Evolutionary conservation across 495 filamentous ascomycete genomes (phyloP).

Genomic region (Penicillium chermesinum): DNA sequence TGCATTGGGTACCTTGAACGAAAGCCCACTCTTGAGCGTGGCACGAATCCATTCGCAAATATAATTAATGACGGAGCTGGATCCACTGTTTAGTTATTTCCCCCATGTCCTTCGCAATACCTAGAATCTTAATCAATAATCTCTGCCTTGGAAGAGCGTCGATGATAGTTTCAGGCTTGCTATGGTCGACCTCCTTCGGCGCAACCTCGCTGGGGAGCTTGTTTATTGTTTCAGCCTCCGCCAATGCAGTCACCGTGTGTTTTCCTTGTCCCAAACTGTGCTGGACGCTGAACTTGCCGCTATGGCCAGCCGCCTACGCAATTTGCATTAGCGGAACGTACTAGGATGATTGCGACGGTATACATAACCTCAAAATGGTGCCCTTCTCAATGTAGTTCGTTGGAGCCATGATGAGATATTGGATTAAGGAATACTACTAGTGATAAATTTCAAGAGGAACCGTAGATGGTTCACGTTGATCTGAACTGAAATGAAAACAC

Average conservation of each 20-base stretch:
- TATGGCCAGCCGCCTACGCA: conserved; percentile 52
- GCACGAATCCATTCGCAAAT: too few species aligned
- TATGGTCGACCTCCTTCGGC: conserved; percentile 43
- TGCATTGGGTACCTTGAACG: too few species aligned
- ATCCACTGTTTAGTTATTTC: conserved; percentile 45
- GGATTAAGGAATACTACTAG: too few species aligned
- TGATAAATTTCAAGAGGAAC: too few species aligned
- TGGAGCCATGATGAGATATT: conserved; percentile 1
- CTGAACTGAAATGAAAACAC: too few species aligned
- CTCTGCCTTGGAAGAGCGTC: conserved; percentile 45
- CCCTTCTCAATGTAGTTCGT: conserved; percentile 14
- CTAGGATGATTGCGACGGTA: not conserved
- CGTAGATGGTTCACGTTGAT: too few species aligned
- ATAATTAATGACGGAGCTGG: conserved; percentile 40
- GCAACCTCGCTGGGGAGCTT: conserved; percentile 40
- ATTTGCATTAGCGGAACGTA: not conserved
- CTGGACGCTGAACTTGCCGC: conserved; percentile 50
- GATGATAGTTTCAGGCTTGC: conserved; percentile 32
- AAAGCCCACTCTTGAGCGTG: too few species aligned
- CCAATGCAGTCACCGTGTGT: conserved; percentile 50
- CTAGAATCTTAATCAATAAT: conserved; percentile 11
- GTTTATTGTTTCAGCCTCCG: conserved; percentile 38
- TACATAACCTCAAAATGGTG: conserved; percentile 13
- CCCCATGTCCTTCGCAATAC: conserved; percentile 46
- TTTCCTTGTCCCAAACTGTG: conserved; percentile 45